phyloP scores from a whole-genome alignment of 805 yeast species.

The Teunomyces pallodes region DNA sequence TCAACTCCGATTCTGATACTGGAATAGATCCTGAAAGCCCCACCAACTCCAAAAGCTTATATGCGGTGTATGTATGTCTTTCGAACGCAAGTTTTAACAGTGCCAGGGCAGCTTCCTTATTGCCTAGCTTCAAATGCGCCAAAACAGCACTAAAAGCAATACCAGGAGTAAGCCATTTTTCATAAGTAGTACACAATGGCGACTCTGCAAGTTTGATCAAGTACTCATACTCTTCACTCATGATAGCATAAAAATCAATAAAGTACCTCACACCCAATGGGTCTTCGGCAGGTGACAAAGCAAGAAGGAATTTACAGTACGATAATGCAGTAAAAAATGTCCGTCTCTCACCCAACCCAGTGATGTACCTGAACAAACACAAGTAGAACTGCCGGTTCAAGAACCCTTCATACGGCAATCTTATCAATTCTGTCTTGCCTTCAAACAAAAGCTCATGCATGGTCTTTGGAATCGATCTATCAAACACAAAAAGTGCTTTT shows the following conservation, averaged over 20 bases:
- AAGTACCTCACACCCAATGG: conserved; percentile 83
- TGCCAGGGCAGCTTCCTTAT: conserved; percentile 43
- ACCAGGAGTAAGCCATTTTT: conserved; percentile 71
- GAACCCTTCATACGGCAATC: conserved; percentile 74
- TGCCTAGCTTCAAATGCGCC: conserved; percentile 51
- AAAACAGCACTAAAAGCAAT: conserved; percentile 63
- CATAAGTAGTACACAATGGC: conserved; percentile 54
- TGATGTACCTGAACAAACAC: conserved; percentile 68
- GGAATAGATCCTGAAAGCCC: conserved; percentile 31
- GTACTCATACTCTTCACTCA: conserved; percentile 63
- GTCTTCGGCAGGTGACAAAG: conserved; percentile 74
- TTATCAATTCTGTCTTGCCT: conserved; percentile 54
- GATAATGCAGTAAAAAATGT: conserved; percentile 74
- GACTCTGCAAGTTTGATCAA: conserved; percentile 56
- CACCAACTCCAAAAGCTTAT: conserved; percentile 46
- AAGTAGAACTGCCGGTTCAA: conserved; percentile 77
- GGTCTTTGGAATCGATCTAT: conserved; percentile 63
- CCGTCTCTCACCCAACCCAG: conserved; percentile 70
- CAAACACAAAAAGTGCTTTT: conserved; percentile 75
- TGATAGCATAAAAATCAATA: conserved; percentile 73
- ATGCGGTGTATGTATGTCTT: conserved; percentile 58
- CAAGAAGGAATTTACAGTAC: conserved; percentile 66
- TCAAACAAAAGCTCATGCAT: conserved; percentile 45
- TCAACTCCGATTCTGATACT: conserved; percentile 18
- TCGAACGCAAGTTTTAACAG: conserved; percentile 51